These are phyloP conservation scores for Apophysomyces trapeziformis DNA, from an alignment of 371 early-diverging fungal species.

Conservation along the genomic window DNA sequence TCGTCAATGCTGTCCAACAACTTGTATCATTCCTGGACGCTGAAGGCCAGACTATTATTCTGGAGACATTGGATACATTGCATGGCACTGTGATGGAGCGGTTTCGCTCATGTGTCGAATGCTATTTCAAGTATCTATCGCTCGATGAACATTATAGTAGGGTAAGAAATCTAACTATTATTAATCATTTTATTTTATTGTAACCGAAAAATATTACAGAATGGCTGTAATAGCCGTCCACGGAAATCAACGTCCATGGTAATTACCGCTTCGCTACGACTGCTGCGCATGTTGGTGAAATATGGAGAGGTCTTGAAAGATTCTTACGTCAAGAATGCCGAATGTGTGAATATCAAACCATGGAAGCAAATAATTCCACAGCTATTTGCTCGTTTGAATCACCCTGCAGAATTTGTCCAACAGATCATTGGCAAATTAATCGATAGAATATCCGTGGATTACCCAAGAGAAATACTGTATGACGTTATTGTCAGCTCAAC, in stretches of 20 bases:
- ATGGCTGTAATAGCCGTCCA: slow-evolving; percentile 1
- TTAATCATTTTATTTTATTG: background rate
- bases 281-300: slow-evolving; percentile 69
- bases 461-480: slow-evolving; percentile 74
- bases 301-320: slow-evolving; percentile 60
- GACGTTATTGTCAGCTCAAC: slow-evolving; percentile 69
- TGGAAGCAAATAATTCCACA: slow-evolving; percentile 85
- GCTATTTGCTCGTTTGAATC: slow-evolving; percentile 74
- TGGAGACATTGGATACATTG: slow-evolving; percentile 22
- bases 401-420: slow-evolving; percentile 64
- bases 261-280: slow-evolving; percentile 67
- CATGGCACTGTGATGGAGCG: slow-evolving; percentile 28
- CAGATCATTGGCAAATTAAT: slow-evolving; percentile 56
- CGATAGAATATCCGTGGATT: slow-evolving; percentile 58
- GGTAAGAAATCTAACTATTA: slow-evolving; percentile 17
- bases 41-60: slow-evolving; percentile 14
- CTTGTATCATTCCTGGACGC: slow-evolving; percentile 15
- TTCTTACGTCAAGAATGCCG: slow-evolving; percentile 48
- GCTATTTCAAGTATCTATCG: slow-evolving; percentile 44
- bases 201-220: background rate
- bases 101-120: slow-evolving; percentile 31
- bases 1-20: slow-evolving; percentile 21
- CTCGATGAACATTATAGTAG: slow-evolving; percentile 25
- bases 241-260: slow-evolving; percentile 38
- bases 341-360: slow-evolving; percentile 47